A percentile compares a stretch with the other conserved stretches of the same genome.
Conservation (phyloP, 805 yeast species). For the Ogataea populi-albae region DNA sequence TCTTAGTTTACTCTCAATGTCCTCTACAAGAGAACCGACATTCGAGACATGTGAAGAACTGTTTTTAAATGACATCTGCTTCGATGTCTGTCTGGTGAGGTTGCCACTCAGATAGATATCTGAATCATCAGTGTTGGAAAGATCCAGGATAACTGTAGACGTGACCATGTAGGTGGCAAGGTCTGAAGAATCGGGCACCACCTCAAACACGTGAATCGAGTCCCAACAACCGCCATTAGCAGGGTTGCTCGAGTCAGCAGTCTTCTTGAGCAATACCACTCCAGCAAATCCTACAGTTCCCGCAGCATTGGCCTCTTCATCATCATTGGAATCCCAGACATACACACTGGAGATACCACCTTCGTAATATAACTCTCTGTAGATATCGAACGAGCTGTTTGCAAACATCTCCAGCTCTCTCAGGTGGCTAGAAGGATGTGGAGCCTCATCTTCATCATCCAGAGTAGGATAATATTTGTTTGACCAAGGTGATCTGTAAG, state of each 20-base stretch:
- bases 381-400: conserved; percentile 87
- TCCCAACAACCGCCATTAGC: conserved; percentile 71
- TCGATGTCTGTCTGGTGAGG: conserved; percentile 79
- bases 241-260: conserved; percentile 40
- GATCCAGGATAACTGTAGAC: conserved; percentile 80
- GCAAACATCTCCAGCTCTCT: conserved; percentile 76
- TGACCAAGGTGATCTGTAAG: conserved; percentile 88
- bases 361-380: conserved; percentile 91
- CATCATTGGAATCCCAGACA: conserved; percentile 82
- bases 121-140: conserved; percentile 38
- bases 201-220: conserved; percentile 89
- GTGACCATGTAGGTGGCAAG: conserved; percentile 68
- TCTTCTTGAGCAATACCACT: conserved; percentile 79
- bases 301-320: conserved; percentile 35
- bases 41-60: conserved; percentile 76
- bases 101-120: conserved; percentile 66
- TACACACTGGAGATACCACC: conserved; percentile 91
- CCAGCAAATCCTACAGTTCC: conserved; percentile 81
- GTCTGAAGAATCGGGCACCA: conserved; percentile 39
- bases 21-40: conserved; percentile 83
- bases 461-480: conserved; percentile 61
- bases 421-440: conserved; percentile 64
- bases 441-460: conserved; percentile 60
- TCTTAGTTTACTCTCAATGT: conserved; percentile 81
- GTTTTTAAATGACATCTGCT: conserved; percentile 44